A percentile compares a stretch with the other conserved stretches of the same genome.
These are phyloP conservation scores for Glycine tomentella DNA, from an alignment of 306 rosid species.

Conservation along the genomic window DNA sequence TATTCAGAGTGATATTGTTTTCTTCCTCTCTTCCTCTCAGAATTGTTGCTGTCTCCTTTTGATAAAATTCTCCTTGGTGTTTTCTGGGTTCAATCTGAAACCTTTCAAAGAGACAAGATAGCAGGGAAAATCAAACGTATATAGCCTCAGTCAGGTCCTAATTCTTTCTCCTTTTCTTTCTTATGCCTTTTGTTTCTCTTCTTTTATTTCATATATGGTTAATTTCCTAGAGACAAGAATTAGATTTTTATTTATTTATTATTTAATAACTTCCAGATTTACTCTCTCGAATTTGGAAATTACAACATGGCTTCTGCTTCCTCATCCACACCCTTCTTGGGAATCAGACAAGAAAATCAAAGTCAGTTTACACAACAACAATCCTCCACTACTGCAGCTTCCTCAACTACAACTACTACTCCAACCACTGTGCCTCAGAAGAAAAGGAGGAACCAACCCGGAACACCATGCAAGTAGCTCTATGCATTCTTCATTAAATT, in stretches of 20 bases:
- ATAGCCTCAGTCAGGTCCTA: constrained; percentile 44
- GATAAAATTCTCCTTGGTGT: constrained; percentile 55
- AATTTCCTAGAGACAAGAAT: constrained; percentile 2
- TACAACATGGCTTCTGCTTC: constrained; percentile 71
- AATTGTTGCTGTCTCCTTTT: constrained; percentile 61
- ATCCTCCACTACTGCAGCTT: constrained; percentile 53
- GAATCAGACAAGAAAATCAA: constrained; percentile 68
- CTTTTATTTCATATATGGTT: not conserved
- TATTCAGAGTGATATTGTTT: constrained; percentile 48
- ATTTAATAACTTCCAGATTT: constrained; percentile 46
- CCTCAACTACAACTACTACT: constrained; percentile 53
- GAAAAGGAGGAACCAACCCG: constrained; percentile 89
- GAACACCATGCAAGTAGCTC: constrained; percentile 89
- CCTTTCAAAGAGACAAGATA: constrained; percentile 46
- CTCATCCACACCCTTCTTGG: constrained; percentile 71
- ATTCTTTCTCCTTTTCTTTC: constrained; percentile 12
- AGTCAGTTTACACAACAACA: constrained; percentile 54
- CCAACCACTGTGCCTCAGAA: constrained; percentile 64
- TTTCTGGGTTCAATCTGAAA: constrained; percentile 53
- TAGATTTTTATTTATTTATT: not conserved
- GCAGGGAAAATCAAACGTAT: not conserved
- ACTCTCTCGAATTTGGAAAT: constrained; percentile 11
- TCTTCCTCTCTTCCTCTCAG: constrained; percentile 52
- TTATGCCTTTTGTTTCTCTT: constrained; percentile 18
- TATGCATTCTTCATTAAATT: constrained; percentile 40